Evolutionary conservation across 192 early-diverging fungal species (phyloP).

Genomic region (Umbelopsis ramanniana): DNA sequence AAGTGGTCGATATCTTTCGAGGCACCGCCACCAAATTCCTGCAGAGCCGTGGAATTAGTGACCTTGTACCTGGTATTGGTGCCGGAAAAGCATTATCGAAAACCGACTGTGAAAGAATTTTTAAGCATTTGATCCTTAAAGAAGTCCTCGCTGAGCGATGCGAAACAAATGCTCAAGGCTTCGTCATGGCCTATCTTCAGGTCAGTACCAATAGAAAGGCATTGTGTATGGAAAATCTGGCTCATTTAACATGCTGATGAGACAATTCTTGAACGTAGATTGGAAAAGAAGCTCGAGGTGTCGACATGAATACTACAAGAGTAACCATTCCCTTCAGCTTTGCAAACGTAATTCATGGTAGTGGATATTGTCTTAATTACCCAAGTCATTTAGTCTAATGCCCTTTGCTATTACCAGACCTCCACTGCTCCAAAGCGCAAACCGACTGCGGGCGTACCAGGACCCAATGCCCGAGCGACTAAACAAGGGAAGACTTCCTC

Average conservation of each 20-base stretch:
- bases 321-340: not conserved
- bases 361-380: too few species aligned
- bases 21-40: slow-evolving; percentile 67
- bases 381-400: too few species aligned
- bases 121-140: slow-evolving; percentile 65
- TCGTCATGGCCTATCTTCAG: slow-evolving; percentile 34
- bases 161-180: slow-evolving; percentile 65
- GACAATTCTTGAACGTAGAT: not conserved
- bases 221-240: not conserved
- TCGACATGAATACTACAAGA: not conserved
- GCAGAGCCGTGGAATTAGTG: slow-evolving; percentile 47
- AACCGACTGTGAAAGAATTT: slow-evolving; percentile 72
- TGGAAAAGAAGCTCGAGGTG: not conserved
- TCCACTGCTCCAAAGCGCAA: too few species aligned
- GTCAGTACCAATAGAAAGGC: not conserved
- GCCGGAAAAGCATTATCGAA: slow-evolving; percentile 55
- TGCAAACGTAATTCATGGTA: not conserved
- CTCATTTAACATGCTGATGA: too few species aligned
- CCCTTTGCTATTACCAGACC: too few species aligned
- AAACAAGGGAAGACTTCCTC: too few species aligned
- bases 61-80: slow-evolving; percentile 58
- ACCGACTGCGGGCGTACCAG: too few species aligned
- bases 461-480: too few species aligned
- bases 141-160: slow-evolving; percentile 68
- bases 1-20: slow-evolving; percentile 76